phyloP scores from a whole-genome alignment of 2,329 filamentous ascomycete species.

The Lithohypha guttulata region DNA sequence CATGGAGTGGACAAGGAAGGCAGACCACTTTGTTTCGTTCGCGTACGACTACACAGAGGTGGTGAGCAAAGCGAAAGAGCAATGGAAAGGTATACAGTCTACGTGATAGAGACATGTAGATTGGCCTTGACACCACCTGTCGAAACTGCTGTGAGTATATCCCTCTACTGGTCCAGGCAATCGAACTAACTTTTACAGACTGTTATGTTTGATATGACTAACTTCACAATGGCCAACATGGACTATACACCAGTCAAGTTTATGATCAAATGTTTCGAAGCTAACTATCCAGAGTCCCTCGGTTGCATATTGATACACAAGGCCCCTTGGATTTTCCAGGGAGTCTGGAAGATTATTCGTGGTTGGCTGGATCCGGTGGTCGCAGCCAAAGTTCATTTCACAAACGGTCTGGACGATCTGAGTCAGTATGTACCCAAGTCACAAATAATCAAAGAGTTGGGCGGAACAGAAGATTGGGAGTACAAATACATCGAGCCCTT shows the following conservation, averaged over 20 bases:
- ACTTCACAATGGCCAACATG: slow-evolving; percentile 93
- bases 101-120: slow-evolving; percentile 86
- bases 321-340: slow-evolving; percentile 95
- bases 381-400: slow-evolving; percentile 23
- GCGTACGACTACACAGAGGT: slow-evolving; percentile 68
- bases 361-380: slow-evolving; percentile 78
- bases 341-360: slow-evolving; percentile 91
- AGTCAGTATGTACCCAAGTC: slow-evolving; percentile 60
- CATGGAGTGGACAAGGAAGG: slow-evolving; percentile 78
- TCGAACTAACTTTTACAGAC: slow-evolving; percentile 45
- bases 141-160: slow-evolving; percentile 71
- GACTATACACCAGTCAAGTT: slow-evolving; percentile 96
- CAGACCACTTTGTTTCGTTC: slow-evolving; percentile 75
- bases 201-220: slow-evolving; percentile 90
- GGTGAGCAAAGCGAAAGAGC: slow-evolving; percentile 73
- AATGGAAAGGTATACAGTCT: slow-evolving; percentile 83
- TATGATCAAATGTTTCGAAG: slow-evolving; percentile 99
- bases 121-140: slow-evolving; percentile 68
- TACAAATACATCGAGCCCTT: slow-evolving; percentile 73
- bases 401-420: slow-evolving; percentile 57
- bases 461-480: slow-evolving; percentile 73
- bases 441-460: slow-evolving; percentile 71
- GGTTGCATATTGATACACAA: slow-evolving; percentile 89
- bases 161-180: neutral
- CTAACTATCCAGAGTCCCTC: slow-evolving; percentile 90